Conservation (phyloP, 768 basidiomycete species). For the Basidioascus undulatus region DNA sequence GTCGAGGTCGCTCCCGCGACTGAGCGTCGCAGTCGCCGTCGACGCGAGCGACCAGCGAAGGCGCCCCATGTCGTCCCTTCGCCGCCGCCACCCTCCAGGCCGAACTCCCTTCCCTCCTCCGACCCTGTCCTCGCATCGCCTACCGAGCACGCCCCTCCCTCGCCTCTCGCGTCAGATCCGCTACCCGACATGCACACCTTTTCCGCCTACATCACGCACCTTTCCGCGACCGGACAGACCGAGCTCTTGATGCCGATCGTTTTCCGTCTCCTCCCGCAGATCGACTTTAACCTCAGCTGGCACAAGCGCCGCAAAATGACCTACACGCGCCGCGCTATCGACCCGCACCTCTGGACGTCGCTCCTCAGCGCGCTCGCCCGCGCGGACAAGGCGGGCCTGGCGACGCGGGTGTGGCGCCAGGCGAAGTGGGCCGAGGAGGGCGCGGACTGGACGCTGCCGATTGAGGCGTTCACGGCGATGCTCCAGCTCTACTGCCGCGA, state of each 20-base stretch:
- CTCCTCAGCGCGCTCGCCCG: conserved; percentile 39
- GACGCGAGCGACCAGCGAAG: too few relatives aligned
- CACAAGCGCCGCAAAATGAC: not conserved
- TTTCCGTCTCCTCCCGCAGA: conserved; percentile 29
- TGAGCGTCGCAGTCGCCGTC: too few relatives aligned
- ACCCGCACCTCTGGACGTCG: conserved; percentile 34
- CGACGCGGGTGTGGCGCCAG: conserved; percentile 39
- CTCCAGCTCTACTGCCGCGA: conserved; percentile 30
- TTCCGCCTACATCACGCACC: conserved; percentile 28
- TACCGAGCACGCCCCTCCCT: too few relatives aligned
- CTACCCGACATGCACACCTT: conserved; percentile 29
- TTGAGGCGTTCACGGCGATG: conserved; percentile 49
- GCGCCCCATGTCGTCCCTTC: too few relatives aligned
- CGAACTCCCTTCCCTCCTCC: too few relatives aligned
- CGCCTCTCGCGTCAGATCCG: too few relatives aligned
- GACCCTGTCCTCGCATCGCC: too few relatives aligned
- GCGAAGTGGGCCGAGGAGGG: conserved; percentile 26
- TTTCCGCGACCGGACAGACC: conserved; percentile 28
- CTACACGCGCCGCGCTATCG: conserved; percentile 14
- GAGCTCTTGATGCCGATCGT: conserved; percentile 26
- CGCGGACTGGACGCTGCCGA: conserved; percentile 32
- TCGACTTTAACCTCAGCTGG: too few relatives aligned
- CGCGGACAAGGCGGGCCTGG: conserved; percentile 28
- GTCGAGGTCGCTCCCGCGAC: too few relatives aligned
- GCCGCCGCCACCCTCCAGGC: too few relatives aligned